These are phyloP conservation scores for Sorghum bicolor DNA, from an alignment of 176 grass and related monocot species.

Conservation along the genomic window DNA sequence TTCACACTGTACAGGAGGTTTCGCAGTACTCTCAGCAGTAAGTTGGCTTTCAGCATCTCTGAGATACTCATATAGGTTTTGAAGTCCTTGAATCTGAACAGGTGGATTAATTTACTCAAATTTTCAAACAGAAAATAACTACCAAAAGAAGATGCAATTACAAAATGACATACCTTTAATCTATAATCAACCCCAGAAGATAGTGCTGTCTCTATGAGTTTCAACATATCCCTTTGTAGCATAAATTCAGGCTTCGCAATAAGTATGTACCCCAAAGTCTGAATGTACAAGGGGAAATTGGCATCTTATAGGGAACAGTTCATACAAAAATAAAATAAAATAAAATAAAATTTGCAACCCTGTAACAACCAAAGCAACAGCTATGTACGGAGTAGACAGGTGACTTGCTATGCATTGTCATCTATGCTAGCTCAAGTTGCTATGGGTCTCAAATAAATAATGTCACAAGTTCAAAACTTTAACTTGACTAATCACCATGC, in stretches of 20 bases:
- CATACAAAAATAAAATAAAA: neutral
- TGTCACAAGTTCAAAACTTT: neutral
- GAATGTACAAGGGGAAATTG: constrained; percentile 36
- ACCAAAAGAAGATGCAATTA: constrained; percentile 10
- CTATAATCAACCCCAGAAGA: constrained; percentile 68
- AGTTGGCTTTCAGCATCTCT: constrained; percentile 90
- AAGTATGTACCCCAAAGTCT: constrained; percentile 94
- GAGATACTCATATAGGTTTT: constrained; percentile 96
- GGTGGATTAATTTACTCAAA: constrained; percentile 2
- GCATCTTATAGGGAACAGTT: neutral
- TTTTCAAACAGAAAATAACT: neutral
- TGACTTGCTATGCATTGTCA: neutral
- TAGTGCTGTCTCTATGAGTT: constrained; percentile 75
- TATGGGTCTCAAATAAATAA: neutral
- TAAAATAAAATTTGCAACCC: constrained; percentile 7
- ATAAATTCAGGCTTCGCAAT: constrained; percentile 97
- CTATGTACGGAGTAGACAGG: constrained; percentile 11
- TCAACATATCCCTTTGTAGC: constrained; percentile 82
- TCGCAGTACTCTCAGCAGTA: constrained; percentile 45
- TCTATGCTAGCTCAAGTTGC: neutral
- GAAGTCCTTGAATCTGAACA: constrained; percentile 85
- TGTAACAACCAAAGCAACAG: constrained; percentile 24
- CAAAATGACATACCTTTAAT: constrained; percentile 62
- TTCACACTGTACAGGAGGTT: constrained; percentile 38
- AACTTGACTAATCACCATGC: neutral